Conservation (phyloP, 768 basidiomycete species). For the Lentinus tigrinus region DNA sequence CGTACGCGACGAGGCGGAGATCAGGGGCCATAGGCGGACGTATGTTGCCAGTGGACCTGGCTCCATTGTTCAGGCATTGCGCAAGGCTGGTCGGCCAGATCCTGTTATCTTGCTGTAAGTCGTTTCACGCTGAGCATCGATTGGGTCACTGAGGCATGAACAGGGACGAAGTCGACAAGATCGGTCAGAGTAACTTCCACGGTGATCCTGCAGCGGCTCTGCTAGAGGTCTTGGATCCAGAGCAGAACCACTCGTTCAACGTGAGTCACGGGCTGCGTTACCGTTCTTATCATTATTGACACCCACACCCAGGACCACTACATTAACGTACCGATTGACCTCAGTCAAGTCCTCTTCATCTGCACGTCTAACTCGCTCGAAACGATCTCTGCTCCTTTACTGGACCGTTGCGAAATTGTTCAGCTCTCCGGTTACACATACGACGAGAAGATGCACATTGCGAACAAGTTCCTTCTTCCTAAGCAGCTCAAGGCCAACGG, state of each 20-base stretch:
- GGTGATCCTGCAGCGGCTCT: constrained; percentile 91
- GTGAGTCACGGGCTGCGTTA: constrained; percentile 34
- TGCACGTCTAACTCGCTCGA: constrained; percentile 91
- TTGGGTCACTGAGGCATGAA: background rate
- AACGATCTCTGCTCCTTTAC: constrained; percentile 81
- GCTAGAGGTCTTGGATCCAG: constrained; percentile 90
- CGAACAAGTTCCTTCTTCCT: constrained; percentile 81
- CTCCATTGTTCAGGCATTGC: constrained; percentile 80
- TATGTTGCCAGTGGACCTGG: constrained; percentile 91
- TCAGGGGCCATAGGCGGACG: constrained; percentile 76
- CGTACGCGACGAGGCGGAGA: constrained; percentile 89
- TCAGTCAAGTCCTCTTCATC: constrained; percentile 87
- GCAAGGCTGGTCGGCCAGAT: constrained; percentile 80
- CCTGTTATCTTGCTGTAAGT: constrained; percentile 71
- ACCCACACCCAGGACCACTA: constrained; percentile 71
- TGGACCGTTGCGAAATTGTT: constrained; percentile 89
- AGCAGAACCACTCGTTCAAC: constrained; percentile 85
- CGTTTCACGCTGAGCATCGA: background rate
- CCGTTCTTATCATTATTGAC: no score
- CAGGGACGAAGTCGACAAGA: constrained; percentile 91
- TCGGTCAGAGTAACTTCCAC: constrained; percentile 83
- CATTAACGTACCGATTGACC: constrained; percentile 83
- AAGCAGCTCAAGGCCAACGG: constrained; percentile 85
- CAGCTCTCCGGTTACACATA: constrained; percentile 86
- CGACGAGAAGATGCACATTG: constrained; percentile 90